phyloP scores from a whole-genome alignment of 2,329 filamentous ascomycete genomes.

The Penicillium vulpinum region DNA sequence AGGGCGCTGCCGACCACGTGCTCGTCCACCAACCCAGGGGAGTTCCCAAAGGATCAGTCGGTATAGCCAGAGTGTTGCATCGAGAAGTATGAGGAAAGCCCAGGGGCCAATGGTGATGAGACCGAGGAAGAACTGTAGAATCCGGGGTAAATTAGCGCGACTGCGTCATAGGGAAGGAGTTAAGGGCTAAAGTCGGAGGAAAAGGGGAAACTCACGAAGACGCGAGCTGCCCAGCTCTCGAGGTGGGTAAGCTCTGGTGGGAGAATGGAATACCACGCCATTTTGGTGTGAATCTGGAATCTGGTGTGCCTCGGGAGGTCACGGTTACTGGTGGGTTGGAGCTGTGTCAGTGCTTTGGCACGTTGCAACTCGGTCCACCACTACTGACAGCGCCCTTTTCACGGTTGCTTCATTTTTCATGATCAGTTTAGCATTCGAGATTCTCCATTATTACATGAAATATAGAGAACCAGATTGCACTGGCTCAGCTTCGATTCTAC shows the following conservation, averaged over 20 bases:
- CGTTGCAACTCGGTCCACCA: background rate
- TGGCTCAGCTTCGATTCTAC: background rate
- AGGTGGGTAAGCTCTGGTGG: slow-evolving; percentile 58
- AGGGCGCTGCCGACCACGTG: slow-evolving; percentile 59
- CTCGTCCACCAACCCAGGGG: slow-evolving; percentile 61
- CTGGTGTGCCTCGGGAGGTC: slow-evolving; percentile 3
- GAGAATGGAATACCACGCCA: slow-evolving; percentile 67
- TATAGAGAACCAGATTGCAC: background rate
- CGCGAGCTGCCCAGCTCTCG: slow-evolving; percentile 62
- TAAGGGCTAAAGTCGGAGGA: background rate
- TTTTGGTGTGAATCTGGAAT: slow-evolving; percentile 32
- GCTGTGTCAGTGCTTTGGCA: background rate
- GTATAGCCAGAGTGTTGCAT: slow-evolving; percentile 62
- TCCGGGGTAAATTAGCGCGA: background rate
- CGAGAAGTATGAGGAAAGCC: slow-evolving; percentile 62
- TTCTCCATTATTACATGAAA: background rate
- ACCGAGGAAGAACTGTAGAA: slow-evolving; percentile 58
- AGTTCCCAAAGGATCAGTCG: slow-evolving; percentile 60
- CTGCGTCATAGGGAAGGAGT: slow-evolving; percentile 2
- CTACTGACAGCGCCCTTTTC: background rate
- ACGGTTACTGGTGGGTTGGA: slow-evolving; percentile 9
- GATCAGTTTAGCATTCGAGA: background rate
- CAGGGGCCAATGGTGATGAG: slow-evolving; percentile 63
- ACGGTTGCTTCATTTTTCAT: background rate
- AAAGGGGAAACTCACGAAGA: slow-evolving; percentile 57